Conservation (phyloP, 495 filamentous ascomycete species). For the Xylaria sp. region DNA sequence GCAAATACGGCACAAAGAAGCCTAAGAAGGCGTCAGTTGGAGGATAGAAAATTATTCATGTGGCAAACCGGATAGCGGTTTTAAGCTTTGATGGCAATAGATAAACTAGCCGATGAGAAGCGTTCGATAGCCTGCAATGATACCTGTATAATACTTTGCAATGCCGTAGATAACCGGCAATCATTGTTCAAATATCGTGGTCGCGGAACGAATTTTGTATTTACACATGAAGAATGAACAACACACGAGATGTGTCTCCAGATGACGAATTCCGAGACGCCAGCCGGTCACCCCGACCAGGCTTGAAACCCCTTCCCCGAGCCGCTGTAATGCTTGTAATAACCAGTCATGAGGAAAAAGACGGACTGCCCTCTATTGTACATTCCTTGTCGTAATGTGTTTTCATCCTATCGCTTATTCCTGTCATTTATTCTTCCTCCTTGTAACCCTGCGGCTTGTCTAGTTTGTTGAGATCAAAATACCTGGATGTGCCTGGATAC, state of each 20-base stretch:
- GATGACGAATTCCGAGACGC: constrained; percentile 41
- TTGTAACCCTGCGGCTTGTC: constrained; percentile 84
- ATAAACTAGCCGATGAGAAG: not conserved
- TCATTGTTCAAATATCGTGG: constrained; percentile 16
- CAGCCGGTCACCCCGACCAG: constrained; percentile 34
- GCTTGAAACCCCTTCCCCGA: constrained; percentile 37
- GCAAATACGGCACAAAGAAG: constrained; percentile 99
- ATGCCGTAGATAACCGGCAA: constrained; percentile 14
- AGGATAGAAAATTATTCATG: constrained; percentile 13
- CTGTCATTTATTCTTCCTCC: constrained; percentile 54
- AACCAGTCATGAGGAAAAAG: constrained; percentile 35
- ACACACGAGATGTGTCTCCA: constrained; percentile 34
- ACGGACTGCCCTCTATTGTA: constrained; percentile 36
- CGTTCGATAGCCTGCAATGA: constrained; percentile 1
- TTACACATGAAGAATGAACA: constrained; percentile 44
- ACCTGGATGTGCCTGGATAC: constrained; percentile 72
- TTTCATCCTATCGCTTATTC: constrained; percentile 19
- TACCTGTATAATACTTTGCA: constrained; percentile 16
- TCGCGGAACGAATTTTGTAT: constrained; percentile 37
- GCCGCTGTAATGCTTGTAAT: constrained; percentile 37
- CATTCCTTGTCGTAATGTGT: constrained; percentile 26
- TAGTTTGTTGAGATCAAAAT: constrained; percentile 80
- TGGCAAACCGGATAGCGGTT: not conserved
- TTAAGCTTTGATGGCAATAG: not conserved
- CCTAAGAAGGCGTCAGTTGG: constrained; percentile 74